Base-by-base conservation (phyloP, 495 filamentous ascomycete genomes). In the Elasticomyces elasticus region DNA sequence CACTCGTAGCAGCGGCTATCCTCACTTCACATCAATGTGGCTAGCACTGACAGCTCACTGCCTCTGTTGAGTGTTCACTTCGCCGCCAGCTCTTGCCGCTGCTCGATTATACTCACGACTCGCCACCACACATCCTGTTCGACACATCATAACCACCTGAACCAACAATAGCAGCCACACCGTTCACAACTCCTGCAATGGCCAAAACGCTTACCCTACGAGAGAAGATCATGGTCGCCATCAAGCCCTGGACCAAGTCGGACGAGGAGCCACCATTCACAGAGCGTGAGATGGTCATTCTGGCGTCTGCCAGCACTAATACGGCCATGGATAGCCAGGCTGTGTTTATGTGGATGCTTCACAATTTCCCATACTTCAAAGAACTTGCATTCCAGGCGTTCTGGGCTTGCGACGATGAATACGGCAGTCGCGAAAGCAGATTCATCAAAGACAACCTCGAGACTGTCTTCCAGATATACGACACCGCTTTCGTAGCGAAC, bases 181-280 rank as follows among this genome's bases (percentile, higher is more conserved):
- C n/a, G n/a, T n/a, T 33, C 30, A 33, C 7, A 7, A 33, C 30
- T 7, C 7, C 7, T 7, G 30, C 30, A 33, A 33, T 33, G 30
- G 30, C 30, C 7, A 33, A 7, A 7, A 7, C 7, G 15, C 30
- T 7, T 7, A 33, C 30, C 30, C 15, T 33, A 15, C 30, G 30
- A 7, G 30, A 33, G 30, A 7, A 33, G 30, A 33, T 42, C 66
- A 70, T 56, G 56, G 55, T 42, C 22, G 24, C 43, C 15, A 33
- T 33, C 15, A 15, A 33, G 30, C 30, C 30, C 7, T 33, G 30
- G 30, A 33, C 30, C 15, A 15, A 33, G 30, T 33, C 30, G 15
- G 15, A 33, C 7, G 30, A 7, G 7, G 15, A 33, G 30, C 30
- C 30, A 33, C 30, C 30, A 33, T 33, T 33, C 30, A 33, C 7